A percentile compares a stretch with the other conserved stretches of the same genome.
Conservation (phyloP, 306 rosid genomes). For the Comarum palustre region DNA sequence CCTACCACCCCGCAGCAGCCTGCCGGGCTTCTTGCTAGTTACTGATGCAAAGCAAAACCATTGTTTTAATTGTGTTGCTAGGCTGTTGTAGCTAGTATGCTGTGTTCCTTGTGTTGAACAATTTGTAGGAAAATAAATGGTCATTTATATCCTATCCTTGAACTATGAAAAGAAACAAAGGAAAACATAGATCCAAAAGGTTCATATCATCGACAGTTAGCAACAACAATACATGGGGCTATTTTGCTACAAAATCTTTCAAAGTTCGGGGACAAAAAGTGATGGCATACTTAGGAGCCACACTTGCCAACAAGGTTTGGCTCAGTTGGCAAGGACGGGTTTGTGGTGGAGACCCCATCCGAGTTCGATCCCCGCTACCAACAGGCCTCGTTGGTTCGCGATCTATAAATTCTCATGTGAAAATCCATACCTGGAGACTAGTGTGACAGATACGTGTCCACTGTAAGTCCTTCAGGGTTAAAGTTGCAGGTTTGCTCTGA, state of each 20-base stretch:
- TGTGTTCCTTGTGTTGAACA: neutral
- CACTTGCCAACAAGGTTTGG: too few species aligned
- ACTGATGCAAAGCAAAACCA: neutral
- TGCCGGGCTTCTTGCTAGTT: too few species aligned
- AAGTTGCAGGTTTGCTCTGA: too few species aligned
- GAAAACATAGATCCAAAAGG: neutral
- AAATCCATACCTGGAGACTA: too few species aligned
- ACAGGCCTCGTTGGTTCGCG: too few species aligned
- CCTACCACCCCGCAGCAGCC: too few species aligned
- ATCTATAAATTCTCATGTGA: too few species aligned
- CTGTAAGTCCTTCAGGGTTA: too few species aligned
- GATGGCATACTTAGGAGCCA: conserved; percentile 42
- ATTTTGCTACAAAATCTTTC: conserved; percentile 7
- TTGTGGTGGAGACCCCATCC: too few species aligned
- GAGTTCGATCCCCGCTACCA: too few species aligned
- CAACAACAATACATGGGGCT: neutral
- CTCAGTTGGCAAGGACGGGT: too few species aligned
- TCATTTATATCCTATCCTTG: neutral
- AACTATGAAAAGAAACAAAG: neutral
- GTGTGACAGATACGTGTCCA: too few species aligned
- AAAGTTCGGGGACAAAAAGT: conserved; percentile 58
- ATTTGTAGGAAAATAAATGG: neutral
- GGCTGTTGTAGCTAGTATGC: neutral
- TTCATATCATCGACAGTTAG: neutral
- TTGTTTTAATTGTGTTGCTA: neutral